Evolutionary conservation across 331 rosid species (phyloP).

Genomic region (Quercus tomentella): DNA sequence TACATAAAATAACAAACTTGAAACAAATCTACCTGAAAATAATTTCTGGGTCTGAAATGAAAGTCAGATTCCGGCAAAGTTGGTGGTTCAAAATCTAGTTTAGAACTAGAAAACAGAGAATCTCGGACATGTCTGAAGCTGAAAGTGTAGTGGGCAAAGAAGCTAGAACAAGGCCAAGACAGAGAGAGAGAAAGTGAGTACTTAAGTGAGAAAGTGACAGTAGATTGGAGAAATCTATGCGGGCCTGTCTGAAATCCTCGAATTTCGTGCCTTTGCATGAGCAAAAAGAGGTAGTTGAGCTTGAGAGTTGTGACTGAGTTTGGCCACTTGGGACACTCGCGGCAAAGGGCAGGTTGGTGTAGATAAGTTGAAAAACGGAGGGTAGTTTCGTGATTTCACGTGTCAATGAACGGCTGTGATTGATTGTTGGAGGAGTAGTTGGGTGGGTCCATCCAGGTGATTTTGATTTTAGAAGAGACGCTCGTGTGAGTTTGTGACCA

Average conservation of each 20-base stretch:
- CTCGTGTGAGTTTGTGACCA: neutral
- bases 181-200: constrained; percentile 8
- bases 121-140: neutral
- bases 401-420: constrained; percentile 15
- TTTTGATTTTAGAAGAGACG: neutral
- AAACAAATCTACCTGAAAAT: neutral
- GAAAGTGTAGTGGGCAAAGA: neutral
- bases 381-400: neutral
- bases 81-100: neutral
- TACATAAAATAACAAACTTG: neutral
- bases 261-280: constrained; percentile 28
- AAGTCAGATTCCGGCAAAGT: neutral
- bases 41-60: neutral
- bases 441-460: constrained; percentile 13
- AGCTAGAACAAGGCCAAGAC: neutral
- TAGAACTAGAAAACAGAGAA: neutral
- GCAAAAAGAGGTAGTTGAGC: neutral
- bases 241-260: constrained; percentile 14
- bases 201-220: constrained; percentile 15
- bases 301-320: no score
- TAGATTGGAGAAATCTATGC: constrained; percentile 19
- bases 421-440: neutral
- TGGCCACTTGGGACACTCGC: neutral
- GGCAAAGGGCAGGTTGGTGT: neutral
- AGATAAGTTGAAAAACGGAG: neutral